These are phyloP conservation scores for Bipolaris oryzae DNA, from an alignment of 2,329 filamentous ascomycete genomes.

Conservation along the genomic window DNA sequence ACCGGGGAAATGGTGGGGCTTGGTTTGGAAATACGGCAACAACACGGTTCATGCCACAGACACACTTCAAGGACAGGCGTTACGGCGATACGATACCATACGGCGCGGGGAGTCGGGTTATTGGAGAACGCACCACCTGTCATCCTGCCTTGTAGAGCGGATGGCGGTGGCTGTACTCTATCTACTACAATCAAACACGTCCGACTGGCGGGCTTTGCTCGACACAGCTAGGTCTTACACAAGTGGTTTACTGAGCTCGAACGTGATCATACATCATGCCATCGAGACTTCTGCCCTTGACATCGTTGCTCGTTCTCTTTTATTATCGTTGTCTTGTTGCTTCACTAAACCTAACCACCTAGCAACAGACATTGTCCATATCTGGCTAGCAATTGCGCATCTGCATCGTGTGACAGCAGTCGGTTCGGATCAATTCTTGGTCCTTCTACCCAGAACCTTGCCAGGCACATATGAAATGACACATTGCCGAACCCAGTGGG, in stretches of 20 bases:
- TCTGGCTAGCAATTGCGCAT: slow-evolving; percentile 1
- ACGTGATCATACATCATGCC: slow-evolving; percentile 48
- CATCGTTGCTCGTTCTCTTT: slow-evolving; percentile 21
- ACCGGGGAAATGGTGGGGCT: slow-evolving; percentile 19
- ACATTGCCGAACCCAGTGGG: slow-evolving; percentile 29
- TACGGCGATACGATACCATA: slow-evolving; percentile 19
- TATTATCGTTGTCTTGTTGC: slow-evolving; percentile 11
- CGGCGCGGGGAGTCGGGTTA: slow-evolving; percentile 19
- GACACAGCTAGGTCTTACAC: slow-evolving; percentile 41
- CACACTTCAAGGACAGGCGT: slow-evolving; percentile 24
- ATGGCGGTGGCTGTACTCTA: slow-evolving; percentile 49
- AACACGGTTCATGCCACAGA: slow-evolving; percentile 31
- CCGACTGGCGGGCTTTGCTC: slow-evolving; percentile 29
- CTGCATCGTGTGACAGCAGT: slow-evolving; percentile 27
- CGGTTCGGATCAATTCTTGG: slow-evolving; percentile 31
- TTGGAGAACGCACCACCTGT: slow-evolving; percentile 47
- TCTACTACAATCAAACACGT: slow-evolving; percentile 35
- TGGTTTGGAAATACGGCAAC: slow-evolving; percentile 30
- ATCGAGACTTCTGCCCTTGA: slow-evolving; percentile 45
- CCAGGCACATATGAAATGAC: slow-evolving; percentile 27
- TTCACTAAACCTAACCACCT: slow-evolving; percentile 26
- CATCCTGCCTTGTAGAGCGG: slow-evolving; percentile 44
- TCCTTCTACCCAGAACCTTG: slow-evolving; percentile 29
- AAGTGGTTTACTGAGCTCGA: slow-evolving; percentile 44
- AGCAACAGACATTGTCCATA: slow-evolving; percentile 23